Percentiles rank a stretch among this genome's conserved stretches.
Evolutionary conservation across 1,139 yeast genomes (phyloP).

Genomic region (Hansenula sp.): DNA sequence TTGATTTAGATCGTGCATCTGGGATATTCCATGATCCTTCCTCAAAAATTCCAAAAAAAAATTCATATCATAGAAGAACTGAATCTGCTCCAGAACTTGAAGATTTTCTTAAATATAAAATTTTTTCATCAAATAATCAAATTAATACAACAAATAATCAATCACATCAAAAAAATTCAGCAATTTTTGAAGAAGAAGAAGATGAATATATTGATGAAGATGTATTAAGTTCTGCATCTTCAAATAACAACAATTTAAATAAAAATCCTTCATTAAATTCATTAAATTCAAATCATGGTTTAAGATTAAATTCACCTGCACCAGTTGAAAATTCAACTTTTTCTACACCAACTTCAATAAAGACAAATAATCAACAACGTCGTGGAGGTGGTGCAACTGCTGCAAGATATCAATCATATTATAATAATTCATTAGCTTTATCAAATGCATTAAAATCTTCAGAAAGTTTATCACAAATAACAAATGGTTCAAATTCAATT

Average conservation of each 20-base stretch:
- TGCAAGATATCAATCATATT: conserved; percentile 44
- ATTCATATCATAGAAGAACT: conserved; percentile 34
- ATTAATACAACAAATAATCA: conserved; percentile 5
- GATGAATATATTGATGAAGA: conserved; percentile 20
- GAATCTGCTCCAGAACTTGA: conserved; percentile 46
- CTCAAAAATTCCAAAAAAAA: conserved; percentile 9
- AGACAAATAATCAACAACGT: conserved; percentile 20
- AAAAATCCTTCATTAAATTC: conserved; percentile 14
- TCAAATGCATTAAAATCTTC: conserved; percentile 45
- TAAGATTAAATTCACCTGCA: conserved; percentile 24
- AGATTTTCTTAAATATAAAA: conserved; percentile 20
- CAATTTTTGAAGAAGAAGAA: conserved; percentile 29
- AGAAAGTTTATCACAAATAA: conserved; percentile 29
- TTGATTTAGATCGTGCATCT: conserved; percentile 57
- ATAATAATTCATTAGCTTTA: conserved; percentile 42
- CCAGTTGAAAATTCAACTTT: conserved; percentile 11
- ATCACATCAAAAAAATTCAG: conserved; percentile 17
- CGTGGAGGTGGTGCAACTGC: conserved; percentile 39
- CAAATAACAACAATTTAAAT: conserved; percentile 8
- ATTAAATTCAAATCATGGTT: conserved; percentile 13
- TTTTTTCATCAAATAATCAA: conserved; percentile 7
- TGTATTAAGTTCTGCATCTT: conserved; percentile 15
- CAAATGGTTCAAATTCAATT: conserved; percentile 7
- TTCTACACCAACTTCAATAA: conserved; percentile 29
- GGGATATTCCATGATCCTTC: conserved; percentile 27